Evolutionary conservation across 2,329 filamentous ascomycete species (phyloP).

Genomic region (Ophiostoma tasmaniense): DNA sequence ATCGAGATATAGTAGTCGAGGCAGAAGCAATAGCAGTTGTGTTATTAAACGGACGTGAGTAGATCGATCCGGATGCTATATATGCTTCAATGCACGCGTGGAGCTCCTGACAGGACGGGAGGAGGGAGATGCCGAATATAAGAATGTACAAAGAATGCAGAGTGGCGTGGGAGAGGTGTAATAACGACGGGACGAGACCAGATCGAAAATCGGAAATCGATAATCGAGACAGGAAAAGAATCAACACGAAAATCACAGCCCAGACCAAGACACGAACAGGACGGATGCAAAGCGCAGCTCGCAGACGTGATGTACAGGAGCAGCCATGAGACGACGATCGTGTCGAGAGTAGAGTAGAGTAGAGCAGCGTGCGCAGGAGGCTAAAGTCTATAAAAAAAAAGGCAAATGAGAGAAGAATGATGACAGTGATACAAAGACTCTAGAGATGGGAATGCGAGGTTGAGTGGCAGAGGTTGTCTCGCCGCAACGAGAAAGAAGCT

Average conservation of each 20-base stretch:
- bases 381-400: not conserved
- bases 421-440: not conserved
- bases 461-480: conserved; percentile 2
- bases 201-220: not conserved
- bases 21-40: not conserved
- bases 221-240: not conserved
- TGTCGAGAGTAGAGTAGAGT: not conserved
- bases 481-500: conserved; percentile 7
- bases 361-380: not conserved
- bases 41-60: conserved; percentile 1
- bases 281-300: not conserved
- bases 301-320: not conserved
- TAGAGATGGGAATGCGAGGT: not conserved
- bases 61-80: conserved; percentile 12
- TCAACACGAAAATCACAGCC: not conserved
- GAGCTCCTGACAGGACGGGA: not conserved
- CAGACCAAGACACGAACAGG: not conserved
- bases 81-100: conserved; percentile 16
- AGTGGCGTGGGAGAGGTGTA: not conserved
- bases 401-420: not conserved
- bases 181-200: not conserved
- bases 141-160: not conserved
- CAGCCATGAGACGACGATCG: not conserved
- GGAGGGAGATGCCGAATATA: not conserved
- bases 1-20: not conserved